Base-by-base conservation (phyloP, 2,329 filamentous ascomycete genomes). In the Ascochyta pisi region DNA sequence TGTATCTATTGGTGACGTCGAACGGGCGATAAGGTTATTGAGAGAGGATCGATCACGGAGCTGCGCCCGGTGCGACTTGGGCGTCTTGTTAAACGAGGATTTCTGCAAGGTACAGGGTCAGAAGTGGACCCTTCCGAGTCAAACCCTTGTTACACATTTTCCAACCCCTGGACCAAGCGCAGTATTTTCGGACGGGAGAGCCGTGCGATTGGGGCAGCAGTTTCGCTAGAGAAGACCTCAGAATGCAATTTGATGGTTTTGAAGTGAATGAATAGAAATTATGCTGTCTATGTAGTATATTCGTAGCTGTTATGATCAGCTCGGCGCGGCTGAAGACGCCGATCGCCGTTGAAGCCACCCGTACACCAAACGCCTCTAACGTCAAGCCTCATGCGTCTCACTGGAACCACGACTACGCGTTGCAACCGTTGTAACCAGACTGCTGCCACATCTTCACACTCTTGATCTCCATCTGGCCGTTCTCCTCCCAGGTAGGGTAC, bases 401-500 rank as follows among this genome's bases (percentile, higher is more conserved):
- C 12, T 46, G 16, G 19, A 46, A 26, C 42, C 31, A 19, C 35
- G 16, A 24, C 31, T 47, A 57, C 35, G 59, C 60, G 47, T 68
- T 71, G 63, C 79, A 82, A 12, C 76, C 78, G 57, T 81, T 81
- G 63, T 77, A 79, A 15, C 78, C 80, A 62, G 76, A 67, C 65
- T 81, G 78, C 70, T 82, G 79, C 76, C 72, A 80, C 73, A 82
- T 81, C 60, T 84, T 80, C 22, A 94, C 89, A 62, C 84, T 86
- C 71, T 84, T 87, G 24, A 94, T 77, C 70, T 89, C 81, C 81
- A 93, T 83, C 67, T 86, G 81, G 1, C 87, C 88, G 2, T 69
- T 62, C 15, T 78, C 79, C 55, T 83, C 83, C 90, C 90, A 93
- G 0, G 89, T 92, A 4, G 88, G 84, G 40, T 82, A 77, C 90